phyloP scores from a whole-genome alignment of 2,329 filamentous ascomycete genomes.

The Colletotrichum sp. region DNA sequence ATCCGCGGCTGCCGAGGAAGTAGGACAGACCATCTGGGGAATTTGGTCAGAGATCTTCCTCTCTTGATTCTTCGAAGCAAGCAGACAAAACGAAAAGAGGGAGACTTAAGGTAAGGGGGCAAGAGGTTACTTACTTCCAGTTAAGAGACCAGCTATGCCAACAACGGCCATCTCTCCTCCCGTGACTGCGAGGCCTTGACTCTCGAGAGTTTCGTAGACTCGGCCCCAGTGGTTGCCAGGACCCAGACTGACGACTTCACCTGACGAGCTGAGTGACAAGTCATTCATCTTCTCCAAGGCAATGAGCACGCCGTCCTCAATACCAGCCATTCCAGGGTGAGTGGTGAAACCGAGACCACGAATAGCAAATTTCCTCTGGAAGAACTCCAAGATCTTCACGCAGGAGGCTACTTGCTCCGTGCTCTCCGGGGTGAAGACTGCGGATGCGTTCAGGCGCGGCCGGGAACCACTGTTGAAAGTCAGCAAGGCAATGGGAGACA shows the following conservation, averaged over 20 bases:
- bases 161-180: background rate
- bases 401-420: background rate
- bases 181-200: background rate
- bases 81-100: background rate
- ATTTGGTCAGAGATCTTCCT: background rate
- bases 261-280: background rate
- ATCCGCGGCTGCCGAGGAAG: background rate
- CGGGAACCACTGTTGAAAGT: background rate
- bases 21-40: background rate
- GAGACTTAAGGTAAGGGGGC: too few relatives aligned
- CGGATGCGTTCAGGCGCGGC: background rate
- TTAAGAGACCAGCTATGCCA: background rate
- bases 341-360: background rate
- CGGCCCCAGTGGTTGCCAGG: background rate
- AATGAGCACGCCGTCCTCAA: background rate
- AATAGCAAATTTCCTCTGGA: background rate
- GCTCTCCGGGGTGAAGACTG: background rate
- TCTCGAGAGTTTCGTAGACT: background rate
- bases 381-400: background rate
- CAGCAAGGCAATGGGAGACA: background rate
- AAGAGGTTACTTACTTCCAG: background rate
- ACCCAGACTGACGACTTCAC: background rate
- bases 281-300: background rate
- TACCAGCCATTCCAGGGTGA: background rate
- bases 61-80: background rate